Base-by-base conservation (phyloP, 306 rosid genomes). In the Arachis stenosperma region DNA sequence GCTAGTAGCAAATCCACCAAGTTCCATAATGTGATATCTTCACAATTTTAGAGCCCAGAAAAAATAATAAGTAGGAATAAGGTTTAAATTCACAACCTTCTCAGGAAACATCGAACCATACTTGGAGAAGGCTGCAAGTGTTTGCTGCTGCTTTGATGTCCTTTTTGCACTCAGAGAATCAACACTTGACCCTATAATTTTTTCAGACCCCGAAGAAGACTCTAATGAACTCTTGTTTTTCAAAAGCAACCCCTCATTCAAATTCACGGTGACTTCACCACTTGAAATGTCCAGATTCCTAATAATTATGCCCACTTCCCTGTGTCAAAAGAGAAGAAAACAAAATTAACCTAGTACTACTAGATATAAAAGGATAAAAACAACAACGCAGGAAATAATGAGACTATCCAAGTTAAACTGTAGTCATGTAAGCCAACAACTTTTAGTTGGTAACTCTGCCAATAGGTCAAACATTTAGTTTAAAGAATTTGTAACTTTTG, bases 231-330 rank as follows among this genome's bases (percentile, higher is more conserved):
- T 84, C 86, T 88, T 87, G 76, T 83, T 83, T 86, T 82, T 82
- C 65, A 75, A 81, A 66, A 90, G 85, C 75, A 92, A 78, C 75
- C 84, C 89, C 84, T 95, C 97, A 9, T 90, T 87, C 79, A 95
- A 87, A 79, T 82, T 91, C 81, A 95, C 79, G 47, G 79, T 69
- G 70, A 91, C 89, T 80, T 81, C 99, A 60, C 98, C 98, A 67
- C 88, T 73, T 54, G 82, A 67, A 64, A 95, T 67, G 61, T 95
- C 97, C 85, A 95, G 76, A 60, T 76, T 84, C 88, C 84, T 92
- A 60, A 86, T 82, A 76, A 87, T 75, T 75, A 95, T 79, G 86
- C 99, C 99, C 69, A 91, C 89, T 90, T 92, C 99, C 92, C 99
- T 95, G 84, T 60, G 78, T 76, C 84, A 84, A 83, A 88, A 84